These are phyloP conservation scores for Trypanosoma platydactyli DNA, from an alignment of 208 protist species.

Conservation along the genomic window DNA sequence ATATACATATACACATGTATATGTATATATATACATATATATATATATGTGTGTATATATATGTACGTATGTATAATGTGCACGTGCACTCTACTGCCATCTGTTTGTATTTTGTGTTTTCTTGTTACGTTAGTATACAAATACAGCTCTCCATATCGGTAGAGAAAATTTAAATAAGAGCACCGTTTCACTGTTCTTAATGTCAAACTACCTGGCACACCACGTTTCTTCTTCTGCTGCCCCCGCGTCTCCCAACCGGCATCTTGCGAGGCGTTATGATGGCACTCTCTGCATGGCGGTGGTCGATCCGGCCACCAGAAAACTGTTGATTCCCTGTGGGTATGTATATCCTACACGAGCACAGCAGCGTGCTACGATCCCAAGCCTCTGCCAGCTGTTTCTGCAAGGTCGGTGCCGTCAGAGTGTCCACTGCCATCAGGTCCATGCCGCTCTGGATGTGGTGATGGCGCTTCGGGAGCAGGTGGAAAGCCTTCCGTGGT, in stretches of 20 bases:
- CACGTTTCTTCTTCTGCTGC: background rate
- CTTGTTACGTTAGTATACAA: no score
- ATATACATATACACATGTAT: slow-evolving; percentile 34
- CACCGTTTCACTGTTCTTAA: slow-evolving; percentile 8
- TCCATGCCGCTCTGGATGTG: slow-evolving; percentile 58
- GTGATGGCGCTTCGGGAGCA: slow-evolving; percentile 51
- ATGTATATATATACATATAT: slow-evolving; percentile 5
- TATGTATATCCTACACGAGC: slow-evolving; percentile 21
- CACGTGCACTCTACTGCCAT: no score
- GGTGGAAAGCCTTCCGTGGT: slow-evolving; percentile 59
- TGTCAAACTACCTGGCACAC: background rate
- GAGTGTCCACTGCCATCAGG: slow-evolving; percentile 67
- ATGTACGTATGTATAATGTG: no score
- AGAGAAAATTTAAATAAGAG: background rate
- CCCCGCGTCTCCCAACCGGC: background rate
- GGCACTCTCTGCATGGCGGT: slow-evolving; percentile 24
- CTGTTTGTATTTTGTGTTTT: no score
- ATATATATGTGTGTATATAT: background rate
- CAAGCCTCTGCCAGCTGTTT: slow-evolving; percentile 79
- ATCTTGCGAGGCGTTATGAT: background rate
- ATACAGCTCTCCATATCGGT: no score
- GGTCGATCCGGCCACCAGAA: slow-evolving; percentile 29
- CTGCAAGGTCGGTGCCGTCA: slow-evolving; percentile 59
- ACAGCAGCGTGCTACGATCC: slow-evolving; percentile 29
- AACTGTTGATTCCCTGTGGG: slow-evolving; percentile 22